Evolutionary conservation across 371 early-diverging fungal genomes (phyloP).

Genomic region (Mortierella polycephala): DNA sequence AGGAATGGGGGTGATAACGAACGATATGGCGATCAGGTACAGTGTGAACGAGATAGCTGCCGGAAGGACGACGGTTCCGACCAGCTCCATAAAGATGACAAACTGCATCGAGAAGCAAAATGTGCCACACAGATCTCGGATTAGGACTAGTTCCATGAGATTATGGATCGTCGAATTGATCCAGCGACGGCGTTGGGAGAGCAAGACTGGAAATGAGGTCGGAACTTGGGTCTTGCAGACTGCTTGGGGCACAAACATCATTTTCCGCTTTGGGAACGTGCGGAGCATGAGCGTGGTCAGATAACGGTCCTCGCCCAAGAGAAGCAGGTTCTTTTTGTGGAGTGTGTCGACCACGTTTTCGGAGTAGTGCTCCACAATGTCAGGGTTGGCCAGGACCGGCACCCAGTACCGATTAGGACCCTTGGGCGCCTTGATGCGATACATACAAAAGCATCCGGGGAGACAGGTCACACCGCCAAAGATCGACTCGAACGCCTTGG

Average conservation of each 20-base stretch:
- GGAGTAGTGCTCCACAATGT: conserved; percentile 92
- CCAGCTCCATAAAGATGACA: conserved; percentile 94
- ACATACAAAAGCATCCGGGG: conserved; percentile 97
- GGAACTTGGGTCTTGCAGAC: conserved; percentile 96
- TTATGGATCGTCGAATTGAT: conserved; percentile 99
- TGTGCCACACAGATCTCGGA: conserved; percentile 95
- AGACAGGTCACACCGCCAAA: conserved; percentile 97
- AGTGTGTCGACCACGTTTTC: conserved; percentile 95
- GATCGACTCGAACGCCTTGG: conserved; percentile 93
- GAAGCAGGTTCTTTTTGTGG: conserved; percentile 98
- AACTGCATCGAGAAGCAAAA: conserved; percentile 99
- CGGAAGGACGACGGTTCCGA: conserved; percentile 97
- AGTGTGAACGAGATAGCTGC: conserved; percentile 82
- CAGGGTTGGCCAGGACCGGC: conserved; percentile 90
- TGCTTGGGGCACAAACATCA: conserved; percentile 95
- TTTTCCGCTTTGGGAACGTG: conserved; percentile 93
- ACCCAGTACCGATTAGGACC: conserved; percentile 75
- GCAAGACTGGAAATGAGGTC: conserved; percentile 85
- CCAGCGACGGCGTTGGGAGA: conserved; percentile 98
- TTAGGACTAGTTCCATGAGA: conserved; percentile 90
- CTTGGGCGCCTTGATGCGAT: conserved; percentile 81
- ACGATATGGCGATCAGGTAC: conserved; percentile 61
- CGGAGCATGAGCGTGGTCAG: conserved; percentile 98
- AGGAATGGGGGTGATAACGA: conserved; percentile 65
- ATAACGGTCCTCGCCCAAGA: conserved; percentile 99